phyloP scores from a whole-genome alignment of 73 alveolate species.

The Tetrahymena elliotti region DNA sequence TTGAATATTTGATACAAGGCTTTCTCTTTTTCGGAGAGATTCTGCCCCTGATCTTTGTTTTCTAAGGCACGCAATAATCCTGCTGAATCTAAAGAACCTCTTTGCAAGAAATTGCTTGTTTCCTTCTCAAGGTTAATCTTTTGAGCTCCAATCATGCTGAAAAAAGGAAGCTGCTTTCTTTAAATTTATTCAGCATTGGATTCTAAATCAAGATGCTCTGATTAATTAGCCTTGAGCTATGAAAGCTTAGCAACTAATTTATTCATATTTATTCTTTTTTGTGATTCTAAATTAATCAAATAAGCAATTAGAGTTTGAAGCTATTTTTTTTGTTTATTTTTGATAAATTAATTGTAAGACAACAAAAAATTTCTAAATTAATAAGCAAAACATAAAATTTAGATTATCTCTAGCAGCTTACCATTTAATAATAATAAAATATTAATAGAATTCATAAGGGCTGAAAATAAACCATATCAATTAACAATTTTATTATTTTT shows the following conservation, averaged over 20 bases:
- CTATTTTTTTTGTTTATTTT: too few species aligned
- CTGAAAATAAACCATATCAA: not conserved
- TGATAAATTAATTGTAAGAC: too few species aligned
- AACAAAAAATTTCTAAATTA: not conserved
- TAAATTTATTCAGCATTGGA: not conserved
- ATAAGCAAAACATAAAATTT: too few species aligned
- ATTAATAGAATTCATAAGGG: not conserved
- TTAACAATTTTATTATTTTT: too few species aligned
- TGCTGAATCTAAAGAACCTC: not conserved
- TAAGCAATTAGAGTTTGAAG: not conserved
- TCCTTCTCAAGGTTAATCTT: not conserved
- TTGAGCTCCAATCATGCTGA: not conserved
- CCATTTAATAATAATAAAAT: not conserved
- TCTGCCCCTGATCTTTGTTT: not conserved
- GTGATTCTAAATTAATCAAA: not conserved
- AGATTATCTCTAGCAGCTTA: not conserved
- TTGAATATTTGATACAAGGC: not conserved
- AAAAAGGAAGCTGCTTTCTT: not conserved
- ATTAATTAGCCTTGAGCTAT: not conserved
- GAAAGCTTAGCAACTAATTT: not conserved
- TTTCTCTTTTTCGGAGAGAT: not conserved
- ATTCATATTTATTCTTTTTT: not conserved
- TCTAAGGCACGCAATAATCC: not conserved
- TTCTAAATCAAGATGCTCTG: not conserved
- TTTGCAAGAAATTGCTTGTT: not conserved